phyloP scores from a whole-genome alignment of 495 filamentous ascomycete genomes.

The Evansstolkia leycettana region DNA sequence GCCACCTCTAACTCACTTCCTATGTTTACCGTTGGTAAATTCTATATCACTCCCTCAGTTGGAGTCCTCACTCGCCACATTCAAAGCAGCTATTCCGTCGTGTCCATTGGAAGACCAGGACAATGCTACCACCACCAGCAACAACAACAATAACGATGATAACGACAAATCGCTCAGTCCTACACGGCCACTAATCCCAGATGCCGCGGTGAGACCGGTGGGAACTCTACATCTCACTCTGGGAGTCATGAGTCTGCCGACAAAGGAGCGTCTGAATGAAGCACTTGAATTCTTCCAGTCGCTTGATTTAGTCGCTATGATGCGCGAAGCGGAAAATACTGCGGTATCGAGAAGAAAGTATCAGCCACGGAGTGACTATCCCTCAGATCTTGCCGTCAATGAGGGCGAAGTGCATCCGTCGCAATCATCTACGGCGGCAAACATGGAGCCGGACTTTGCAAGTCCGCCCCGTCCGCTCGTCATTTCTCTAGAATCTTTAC shows the following conservation, averaged over 20 bases:
- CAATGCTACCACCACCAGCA: constrained; percentile 4
- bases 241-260: constrained; percentile 70
- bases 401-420: no score
- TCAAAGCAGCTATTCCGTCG: constrained; percentile 43
- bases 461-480: constrained; percentile 2
- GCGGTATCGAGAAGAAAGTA: neutral
- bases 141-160: no score
- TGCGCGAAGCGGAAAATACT: constrained; percentile 20
- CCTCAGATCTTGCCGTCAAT: no score
- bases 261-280: constrained; percentile 38
- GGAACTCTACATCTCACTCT: constrained; percentile 78
- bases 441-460: no score
- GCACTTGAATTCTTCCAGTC: constrained; percentile 43
- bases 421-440: no score
- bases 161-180: no score
- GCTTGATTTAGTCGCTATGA: constrained; percentile 39
- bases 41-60: constrained; percentile 49
- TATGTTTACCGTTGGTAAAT: constrained; percentile 71
- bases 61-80: constrained; percentile 42
- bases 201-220: constrained; percentile 59
- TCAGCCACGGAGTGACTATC: no score
- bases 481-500: constrained; percentile 27
- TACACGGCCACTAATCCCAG: constrained; percentile 26
- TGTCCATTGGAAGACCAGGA: constrained; percentile 3
- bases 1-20: constrained; percentile 68